These are phyloP conservation scores for Clitopilus passeckerianus DNA, from an alignment of 768 basidiomycete genomes.

Conservation along the genomic window DNA sequence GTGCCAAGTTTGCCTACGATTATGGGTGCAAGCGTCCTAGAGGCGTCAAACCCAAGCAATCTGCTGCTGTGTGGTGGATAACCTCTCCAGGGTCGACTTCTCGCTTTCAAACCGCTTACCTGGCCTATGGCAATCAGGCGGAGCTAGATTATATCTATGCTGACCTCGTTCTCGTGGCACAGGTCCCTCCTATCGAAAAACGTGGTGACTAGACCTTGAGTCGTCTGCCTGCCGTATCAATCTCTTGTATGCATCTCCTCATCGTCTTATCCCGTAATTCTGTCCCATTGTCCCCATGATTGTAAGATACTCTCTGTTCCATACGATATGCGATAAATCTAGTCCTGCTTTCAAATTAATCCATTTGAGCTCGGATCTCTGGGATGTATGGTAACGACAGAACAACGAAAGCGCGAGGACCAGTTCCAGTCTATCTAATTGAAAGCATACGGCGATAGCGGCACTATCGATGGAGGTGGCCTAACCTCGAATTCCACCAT, in stretches of 20 bases:
- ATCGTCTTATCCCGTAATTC: too few relatives aligned
- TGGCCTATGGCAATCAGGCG: slow-evolving; percentile 20
- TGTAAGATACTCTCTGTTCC: too few relatives aligned
- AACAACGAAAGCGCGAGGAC: too few relatives aligned
- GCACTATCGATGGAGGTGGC: neutral
- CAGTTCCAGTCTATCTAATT: neutral
- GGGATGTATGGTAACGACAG: too few relatives aligned
- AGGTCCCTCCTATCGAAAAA: neutral
- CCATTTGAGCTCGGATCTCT: too few relatives aligned
- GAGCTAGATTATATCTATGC: slow-evolving; percentile 11
- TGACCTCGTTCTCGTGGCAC: slow-evolving; percentile 14
- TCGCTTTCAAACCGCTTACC: slow-evolving; percentile 8
- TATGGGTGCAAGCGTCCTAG: neutral
- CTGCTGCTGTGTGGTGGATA: slow-evolving; percentile 2
- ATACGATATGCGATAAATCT: too few relatives aligned
- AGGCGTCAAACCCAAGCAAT: neutral
- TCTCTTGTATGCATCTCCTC: too few relatives aligned
- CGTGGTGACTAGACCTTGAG: neutral
- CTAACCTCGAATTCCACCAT: neutral
- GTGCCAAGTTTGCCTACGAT: slow-evolving; percentile 1
- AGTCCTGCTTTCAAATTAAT: too few relatives aligned
- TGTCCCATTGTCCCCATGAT: too few relatives aligned
- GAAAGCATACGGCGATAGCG: neutral
- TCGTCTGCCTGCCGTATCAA: neutral
- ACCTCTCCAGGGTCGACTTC: slow-evolving; percentile 7